Evolutionary conservation across 352 stramenopile genomes (phyloP), one percentile per base, ranked within the genome.

Genomic region (Peronosclerospora sorghi): DNA sequence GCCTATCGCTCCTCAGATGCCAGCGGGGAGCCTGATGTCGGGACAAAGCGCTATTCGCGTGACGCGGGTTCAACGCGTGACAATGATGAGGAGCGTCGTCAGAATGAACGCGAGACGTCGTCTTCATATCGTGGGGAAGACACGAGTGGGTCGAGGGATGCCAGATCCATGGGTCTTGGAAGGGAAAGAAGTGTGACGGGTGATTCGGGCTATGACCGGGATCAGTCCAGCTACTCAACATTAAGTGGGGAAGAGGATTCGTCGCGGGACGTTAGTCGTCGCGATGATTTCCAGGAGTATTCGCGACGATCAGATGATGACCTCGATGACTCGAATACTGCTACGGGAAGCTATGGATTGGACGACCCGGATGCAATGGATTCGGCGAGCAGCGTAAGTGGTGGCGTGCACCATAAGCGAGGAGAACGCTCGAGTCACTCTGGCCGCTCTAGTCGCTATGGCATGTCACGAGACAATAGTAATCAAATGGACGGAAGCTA

Each of bases 11-110:
- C 54, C 3, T 52, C 48, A 5, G 48, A 55, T 38, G 15, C 48
- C 18, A 27, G 54, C 35, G 54, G 34, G 2, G 42, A 50, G 3
- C 32, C 41, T 35, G 48, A 54, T 32, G 29, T 49, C 8, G 54
- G 48, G 8, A 58, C 42, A 7, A 51, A 48, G 24, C 54, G 42
- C 34, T 62, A 46, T 35, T 62, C 54, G 18, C 54, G 54, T 41
- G 54, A 45, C 19, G 23, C 26, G 15, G 20, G 17, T 10, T 35
- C n/a, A 9, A 34, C 32, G 8, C 14, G 32, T 27, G 41, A 43
- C 6, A 39, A 47, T 10, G 28, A 40, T 17, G 38, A 47, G 18
- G 32, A 56, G 38, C 36, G 42, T 41, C 32, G 42, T 17, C 18
- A 48, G 14, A 37, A 48, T 2, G 39, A 56, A 7, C 23, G 20